These are phyloP conservation scores for Xylaria sp. DNA, from an alignment of 2,329 filamentous ascomycete species.

Conservation along the genomic window DNA sequence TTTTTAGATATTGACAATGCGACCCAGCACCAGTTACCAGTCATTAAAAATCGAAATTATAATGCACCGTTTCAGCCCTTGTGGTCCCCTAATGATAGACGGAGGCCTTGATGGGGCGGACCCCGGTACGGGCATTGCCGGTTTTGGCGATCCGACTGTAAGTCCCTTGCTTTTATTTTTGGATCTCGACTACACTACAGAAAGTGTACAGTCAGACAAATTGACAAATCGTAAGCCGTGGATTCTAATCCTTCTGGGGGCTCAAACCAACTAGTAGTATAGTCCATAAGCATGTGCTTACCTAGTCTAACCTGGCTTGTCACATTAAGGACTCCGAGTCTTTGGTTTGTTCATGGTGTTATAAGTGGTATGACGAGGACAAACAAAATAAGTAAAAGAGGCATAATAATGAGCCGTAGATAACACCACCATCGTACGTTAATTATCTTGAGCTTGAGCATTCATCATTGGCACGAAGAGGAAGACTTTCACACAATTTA, in stretches of 20 bases:
- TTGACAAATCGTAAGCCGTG: slow-evolving; percentile 33
- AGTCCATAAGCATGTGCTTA: slow-evolving; percentile 32
- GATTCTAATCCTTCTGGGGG: slow-evolving; percentile 31
- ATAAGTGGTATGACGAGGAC: slow-evolving; percentile 17
- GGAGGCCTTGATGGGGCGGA: slow-evolving; percentile 34
- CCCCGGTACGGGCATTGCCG: slow-evolving; percentile 38
- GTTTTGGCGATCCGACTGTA: slow-evolving; percentile 37
- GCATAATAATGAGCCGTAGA: slow-evolving; percentile 25
- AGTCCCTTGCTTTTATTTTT: slow-evolving; percentile 29
- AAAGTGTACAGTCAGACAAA: slow-evolving; percentile 34
- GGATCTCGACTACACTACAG: slow-evolving; percentile 26
- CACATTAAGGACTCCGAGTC: slow-evolving; percentile 35
- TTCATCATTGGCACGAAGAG: slow-evolving; percentile 22
- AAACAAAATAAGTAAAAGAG: slow-evolving; percentile 19
- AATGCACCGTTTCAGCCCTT: slow-evolving; percentile 28
- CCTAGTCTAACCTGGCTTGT: slow-evolving; percentile 22
- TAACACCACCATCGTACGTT: slow-evolving; percentile 39
- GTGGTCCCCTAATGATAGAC: slow-evolving; percentile 36
- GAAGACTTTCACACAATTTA: background rate
- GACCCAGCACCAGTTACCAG: slow-evolving; percentile 14
- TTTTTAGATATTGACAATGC: slow-evolving; percentile 32
- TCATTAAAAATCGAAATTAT: slow-evolving; percentile 27
- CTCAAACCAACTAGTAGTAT: slow-evolving; percentile 32
- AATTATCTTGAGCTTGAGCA: slow-evolving; percentile 16
- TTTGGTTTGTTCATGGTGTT: slow-evolving; percentile 18